A percentile compares a stretch with the other conserved stretches of the same genome.
Conservation (phyloP, 2,329 filamentous ascomycete species). For the Ophiocordyceps camponoti-leonardi region DNA sequence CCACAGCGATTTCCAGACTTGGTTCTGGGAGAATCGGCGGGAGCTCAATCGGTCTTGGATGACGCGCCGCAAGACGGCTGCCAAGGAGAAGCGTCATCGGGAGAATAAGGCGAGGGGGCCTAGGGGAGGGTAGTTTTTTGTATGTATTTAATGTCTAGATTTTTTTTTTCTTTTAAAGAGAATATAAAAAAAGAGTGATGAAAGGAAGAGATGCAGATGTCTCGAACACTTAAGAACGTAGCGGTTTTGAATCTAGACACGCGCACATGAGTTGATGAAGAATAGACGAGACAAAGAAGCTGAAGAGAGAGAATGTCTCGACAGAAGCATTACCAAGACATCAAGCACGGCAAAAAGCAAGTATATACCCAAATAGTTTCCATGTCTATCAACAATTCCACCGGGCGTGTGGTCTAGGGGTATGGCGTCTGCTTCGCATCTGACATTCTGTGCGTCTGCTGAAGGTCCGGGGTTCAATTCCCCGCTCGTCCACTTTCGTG, state of each 20-base stretch:
- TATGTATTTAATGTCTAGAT: not conserved
- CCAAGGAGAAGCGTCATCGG: conserved; percentile 49
- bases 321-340: not conserved
- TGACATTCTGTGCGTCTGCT: conserved; percentile 4
- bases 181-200: too few species aligned
- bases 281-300: not conserved
- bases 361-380: not conserved
- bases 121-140: conserved; percentile 15
- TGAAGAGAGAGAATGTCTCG: not conserved
- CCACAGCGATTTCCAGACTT: conserved; percentile 42
- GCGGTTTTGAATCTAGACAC: too few species aligned
- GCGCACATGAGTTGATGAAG: too few species aligned
- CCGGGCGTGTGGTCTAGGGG: conserved; percentile 10
- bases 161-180: too few species aligned
- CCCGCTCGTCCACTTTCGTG: conserved; percentile 6
- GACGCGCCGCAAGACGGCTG: conserved; percentile 40
- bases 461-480: conserved; percentile 11
- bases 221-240: not conserved
- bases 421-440: conserved; percentile 10
- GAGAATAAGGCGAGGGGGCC: conserved; percentile 42
- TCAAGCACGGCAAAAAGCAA: not conserved
- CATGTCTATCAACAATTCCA: not conserved
- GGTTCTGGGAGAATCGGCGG: conserved; percentile 51
- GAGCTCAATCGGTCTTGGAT: conserved; percentile 52
- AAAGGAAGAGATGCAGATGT: too few species aligned